Conservation (phyloP, 352 stramenopile genomes). For the Phytophthora syringae region DNA sequence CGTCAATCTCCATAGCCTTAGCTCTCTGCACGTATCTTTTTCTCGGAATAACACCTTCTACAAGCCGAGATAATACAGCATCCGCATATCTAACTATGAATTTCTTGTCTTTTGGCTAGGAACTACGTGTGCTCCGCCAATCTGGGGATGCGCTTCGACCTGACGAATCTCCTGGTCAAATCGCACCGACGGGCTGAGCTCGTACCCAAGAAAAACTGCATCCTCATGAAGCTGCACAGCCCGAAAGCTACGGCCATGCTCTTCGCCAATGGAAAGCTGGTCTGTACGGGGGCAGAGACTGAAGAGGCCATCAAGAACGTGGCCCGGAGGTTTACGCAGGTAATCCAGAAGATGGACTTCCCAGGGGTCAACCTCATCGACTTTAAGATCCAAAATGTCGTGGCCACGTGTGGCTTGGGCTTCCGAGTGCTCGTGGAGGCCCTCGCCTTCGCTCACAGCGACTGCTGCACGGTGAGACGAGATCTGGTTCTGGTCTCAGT, state of each 20-base stretch:
- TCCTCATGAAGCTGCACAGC: constrained; percentile 79
- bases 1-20: background rate
- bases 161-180: constrained; percentile 73
- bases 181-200: constrained; percentile 78
- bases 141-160: constrained; percentile 82
- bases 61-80: constrained; percentile 5
- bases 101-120: constrained; percentile 32
- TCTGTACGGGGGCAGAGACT: constrained; percentile 75
- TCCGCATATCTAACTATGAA: constrained; percentile 2
- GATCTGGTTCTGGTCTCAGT: background rate
- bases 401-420: constrained; percentile 70
- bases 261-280: constrained; percentile 85
- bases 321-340: constrained; percentile 80
- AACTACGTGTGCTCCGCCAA: constrained; percentile 87
- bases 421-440: constrained; percentile 86
- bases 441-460: constrained; percentile 78
- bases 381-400: constrained; percentile 90
- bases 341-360: constrained; percentile 90
- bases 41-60: background rate
- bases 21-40: background rate
- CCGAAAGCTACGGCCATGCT: constrained; percentile 85
- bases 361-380: constrained; percentile 87
- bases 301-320: constrained; percentile 81
- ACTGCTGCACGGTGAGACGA: constrained; percentile 68
- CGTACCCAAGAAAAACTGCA: constrained; percentile 88